These are phyloP conservation scores for Alternaria alternata DNA, from an alignment of 2,329 filamentous ascomycete species.

Conservation along the genomic window DNA sequence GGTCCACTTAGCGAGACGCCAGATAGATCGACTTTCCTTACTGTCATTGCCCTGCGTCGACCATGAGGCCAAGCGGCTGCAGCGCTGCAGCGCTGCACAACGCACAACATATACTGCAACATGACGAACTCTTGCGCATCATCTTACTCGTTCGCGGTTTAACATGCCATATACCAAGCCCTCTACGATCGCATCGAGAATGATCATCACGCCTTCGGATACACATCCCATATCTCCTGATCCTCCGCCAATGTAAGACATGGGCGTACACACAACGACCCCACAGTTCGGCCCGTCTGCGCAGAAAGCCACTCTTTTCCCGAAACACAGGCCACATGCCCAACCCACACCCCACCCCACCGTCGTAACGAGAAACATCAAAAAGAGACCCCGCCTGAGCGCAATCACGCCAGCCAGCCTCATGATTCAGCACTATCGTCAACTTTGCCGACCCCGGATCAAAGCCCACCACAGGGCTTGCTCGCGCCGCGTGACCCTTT, in stretches of 20 bases:
- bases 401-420: constrained; percentile 1
- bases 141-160: background rate
- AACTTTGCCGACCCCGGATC: constrained; percentile 13
- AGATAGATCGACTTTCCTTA: background rate
- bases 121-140: constrained; percentile 4
- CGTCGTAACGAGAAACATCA: background rate
- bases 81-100: background rate
- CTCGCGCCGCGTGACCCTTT: constrained; percentile 12
- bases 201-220: background rate
- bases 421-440: background rate
- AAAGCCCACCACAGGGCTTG: constrained; percentile 1
- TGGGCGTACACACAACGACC: background rate
- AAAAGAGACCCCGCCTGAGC: constrained; percentile 5
- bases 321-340: background rate
- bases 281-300: constrained; percentile 16
- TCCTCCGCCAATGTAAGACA: background rate
- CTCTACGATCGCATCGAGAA: background rate
- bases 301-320: constrained; percentile 6
- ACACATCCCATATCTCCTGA: constrained; percentile 2
- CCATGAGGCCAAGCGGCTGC: constrained; percentile 7
- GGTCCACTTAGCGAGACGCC: constrained; percentile 5
- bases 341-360: constrained; percentile 9
- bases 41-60: constrained; percentile 14
- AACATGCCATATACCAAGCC: constrained; percentile 4
- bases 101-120: constrained; percentile 1